Evolutionary conservation across 1,284 basidiomycete species (phyloP), one percentile per base, ranked within the genome.

Genomic region (Pseudozyma flocculosa): DNA sequence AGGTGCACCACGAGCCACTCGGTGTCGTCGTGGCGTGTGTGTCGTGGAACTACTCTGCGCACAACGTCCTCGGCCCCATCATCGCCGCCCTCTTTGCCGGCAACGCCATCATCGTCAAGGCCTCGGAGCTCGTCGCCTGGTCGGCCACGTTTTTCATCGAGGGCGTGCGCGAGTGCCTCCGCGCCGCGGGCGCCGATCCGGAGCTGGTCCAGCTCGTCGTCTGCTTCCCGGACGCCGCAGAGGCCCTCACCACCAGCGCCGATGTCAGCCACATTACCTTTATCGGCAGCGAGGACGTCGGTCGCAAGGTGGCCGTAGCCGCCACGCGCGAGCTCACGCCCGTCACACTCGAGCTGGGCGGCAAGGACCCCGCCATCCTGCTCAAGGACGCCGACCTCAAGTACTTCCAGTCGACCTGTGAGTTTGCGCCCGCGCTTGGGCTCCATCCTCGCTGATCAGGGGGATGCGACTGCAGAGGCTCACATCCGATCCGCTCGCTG

Each of bases 51-150:
- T 77, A 77, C 37, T 70, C 72, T 4, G 89, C 91, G 26, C 93
- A 96, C 79, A 96, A 97, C 75, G 85, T 88, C 0, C 88, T 93
- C 82, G 92, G 90, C 1, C 94, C 94, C 0, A 90, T 97, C 54
- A 82, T 97, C 26, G 88, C 92, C 4, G 84, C 88, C 4, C 82
- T 98, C 24, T 94, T 94, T 74, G 82, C 92, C 8, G 95, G 93
- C 13, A 95, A 98, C 76, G 87, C 85, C 13, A 82, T 96, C 49
- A 86, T 97, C 5, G 81, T 97, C 55, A 98, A 98, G 79, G 93
- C 91, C 70, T 70, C 65, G 37, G 73, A 77, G 44, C 53, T 70
- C 14, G 73, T 75, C 3, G 70, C 70, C 17, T 77, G 72, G 72
- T 63, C 66, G 1, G 67, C 71, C 11, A 34, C 15, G 7, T 73